These are phyloP conservation scores for Paracamarosporium sp. DNA, from an alignment of 2,329 filamentous ascomycete genomes.

Conservation along the genomic window DNA sequence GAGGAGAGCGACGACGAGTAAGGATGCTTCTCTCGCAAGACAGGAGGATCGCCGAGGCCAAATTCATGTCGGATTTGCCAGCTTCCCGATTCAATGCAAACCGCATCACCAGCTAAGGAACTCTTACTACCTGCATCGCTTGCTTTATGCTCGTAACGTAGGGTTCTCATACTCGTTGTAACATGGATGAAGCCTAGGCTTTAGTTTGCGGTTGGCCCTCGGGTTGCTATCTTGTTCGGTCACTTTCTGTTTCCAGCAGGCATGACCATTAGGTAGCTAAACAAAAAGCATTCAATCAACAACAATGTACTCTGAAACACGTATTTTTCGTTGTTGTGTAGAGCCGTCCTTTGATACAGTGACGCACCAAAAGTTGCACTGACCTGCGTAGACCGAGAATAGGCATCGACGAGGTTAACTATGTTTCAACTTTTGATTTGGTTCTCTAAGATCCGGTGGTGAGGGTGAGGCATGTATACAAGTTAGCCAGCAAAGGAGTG, in stretches of 20 bases:
- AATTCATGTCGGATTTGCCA: constrained; percentile 24
- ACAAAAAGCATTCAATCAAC: neutral
- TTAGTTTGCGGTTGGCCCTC: neutral
- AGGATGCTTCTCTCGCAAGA: constrained; percentile 22
- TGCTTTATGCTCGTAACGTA: neutral
- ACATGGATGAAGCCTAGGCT: neutral
- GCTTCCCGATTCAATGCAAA: neutral
- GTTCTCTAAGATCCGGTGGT: too few relatives aligned
- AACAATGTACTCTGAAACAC: too few relatives aligned
- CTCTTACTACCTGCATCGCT: neutral
- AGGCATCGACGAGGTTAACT: too few relatives aligned
- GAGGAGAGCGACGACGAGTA: constrained; percentile 47
- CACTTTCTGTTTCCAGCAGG: neutral
- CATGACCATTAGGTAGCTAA: neutral
- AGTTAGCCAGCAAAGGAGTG: neutral
- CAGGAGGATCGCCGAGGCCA: constrained; percentile 18
- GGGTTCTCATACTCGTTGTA: neutral
- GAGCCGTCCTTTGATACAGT: too few relatives aligned
- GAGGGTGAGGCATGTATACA: neutral
- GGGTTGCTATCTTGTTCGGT: neutral
- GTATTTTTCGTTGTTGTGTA: too few relatives aligned
- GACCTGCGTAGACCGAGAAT: too few relatives aligned
- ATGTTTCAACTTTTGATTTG: too few relatives aligned
- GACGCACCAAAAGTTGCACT: too few relatives aligned
- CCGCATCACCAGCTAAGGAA: neutral